Base-by-base conservation (phyloP, 2,329 filamentous ascomycete species). In the Claviceps sp. region DNA sequence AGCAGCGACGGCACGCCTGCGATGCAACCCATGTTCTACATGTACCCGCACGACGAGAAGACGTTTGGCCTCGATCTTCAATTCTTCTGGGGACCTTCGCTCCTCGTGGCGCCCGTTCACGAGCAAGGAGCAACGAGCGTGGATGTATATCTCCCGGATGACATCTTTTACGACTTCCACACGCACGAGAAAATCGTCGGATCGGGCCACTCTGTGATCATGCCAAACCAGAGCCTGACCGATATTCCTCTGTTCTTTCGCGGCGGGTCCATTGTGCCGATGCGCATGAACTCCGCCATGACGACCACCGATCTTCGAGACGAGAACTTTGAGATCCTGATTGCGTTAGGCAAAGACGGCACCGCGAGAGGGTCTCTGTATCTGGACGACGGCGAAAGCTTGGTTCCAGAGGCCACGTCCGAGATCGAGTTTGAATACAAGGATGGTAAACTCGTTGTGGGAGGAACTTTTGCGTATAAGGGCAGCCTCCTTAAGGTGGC, bases 321-420 rank as follows among this genome's bases (percentile, higher is more conserved):
- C 56, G 71, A 85, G 57, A 72, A 81, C 55, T 89, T 90, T 65
- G 74, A 82, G 61, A 68, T 91, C 52, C 61, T 89, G 37, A 74
- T 91, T 44, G 82, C 85, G 0, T 74, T 84, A 0, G 80, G 73
- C 2, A 60, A 64, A 1, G 72, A 85, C 53, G 84, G 83, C 5
- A 78, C 68, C 11, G 87, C 87, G 0, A 64, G 60, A 1, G 87
- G 87, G 0, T 69, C 70, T 34, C 69, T 91, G 54, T 90, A 89
- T 62, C 68, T 90, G 8, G 87, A 91, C 58, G 87, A 91, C 56
- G 87, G 87, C 10, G 78, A 81, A 55, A 81, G 75, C 26, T 60
- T 88, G 48, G n/a, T 40, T 22, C 50, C 50, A 19, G 39, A 39
- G 13, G 41, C 38, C 5, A 47, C 16, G 1, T 52, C 50, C 7